Base-by-base conservation (phyloP, 2,329 filamentous ascomycete species). In the Thelonectria discophora region DNA sequence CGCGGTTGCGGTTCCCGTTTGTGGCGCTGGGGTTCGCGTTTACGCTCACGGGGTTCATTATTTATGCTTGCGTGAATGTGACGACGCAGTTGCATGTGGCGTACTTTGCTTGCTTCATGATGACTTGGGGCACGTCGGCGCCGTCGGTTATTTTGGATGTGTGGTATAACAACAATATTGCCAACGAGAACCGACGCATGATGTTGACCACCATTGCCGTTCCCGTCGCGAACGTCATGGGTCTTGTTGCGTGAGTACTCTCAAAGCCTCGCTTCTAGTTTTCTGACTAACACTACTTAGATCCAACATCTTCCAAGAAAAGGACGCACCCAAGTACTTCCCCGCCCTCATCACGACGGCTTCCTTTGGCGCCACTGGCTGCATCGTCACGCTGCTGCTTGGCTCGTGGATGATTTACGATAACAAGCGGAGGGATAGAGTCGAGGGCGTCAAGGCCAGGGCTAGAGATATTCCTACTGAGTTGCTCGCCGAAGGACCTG, bases 131-230 rank as follows among this genome's bases (percentile, higher is more conserved):
- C 15, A 92, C 90, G 0, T 89, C 87, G 1, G 90, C 90, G 0
- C 90, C 91, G 0, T 90, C 87, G 0, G 90, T 93, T 9, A 80
- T 94, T 12, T 80, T 89, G 79, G 87, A 66, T 81, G 86, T 58
- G 27, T 80, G 73, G 88, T 93, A 93, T 78, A 94, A 92, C 78
- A 94, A 94, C 80, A 94, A 94, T 73, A 85, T 93, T 58, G 90
- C 90, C 1, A 85, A 94, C 69, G 91, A 94, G 75, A 88, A 89
- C 59, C 86, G 88, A 39, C 88, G 91, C 48, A 82, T 92, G 6
- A 82, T 88, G 0, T 79, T 93, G 13, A 93, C 90, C 0, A 88
- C 86, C 27, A 84, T 93, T 17, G 89, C 88, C 21, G 90, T 94
- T 0, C 90, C 91, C 0, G 74, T 92, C 10, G 91, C 90, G 3